Evolutionary conservation across 202 grass and related monocot species (phyloP), one percentile per base, ranked within the genome.

Genomic region (Schoenoplectus tabernaemontani): DNA sequence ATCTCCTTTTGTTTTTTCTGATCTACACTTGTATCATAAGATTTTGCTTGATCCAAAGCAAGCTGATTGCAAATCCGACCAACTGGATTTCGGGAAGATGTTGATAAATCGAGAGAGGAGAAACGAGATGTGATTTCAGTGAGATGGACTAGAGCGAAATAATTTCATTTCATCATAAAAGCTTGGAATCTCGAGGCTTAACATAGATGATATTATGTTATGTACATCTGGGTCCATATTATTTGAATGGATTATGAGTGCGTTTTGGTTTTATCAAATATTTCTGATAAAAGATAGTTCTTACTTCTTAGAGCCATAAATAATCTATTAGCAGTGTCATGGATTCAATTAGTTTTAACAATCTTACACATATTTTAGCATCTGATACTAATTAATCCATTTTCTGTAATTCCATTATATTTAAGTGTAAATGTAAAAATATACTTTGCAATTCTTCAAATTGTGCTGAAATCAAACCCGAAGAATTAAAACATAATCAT

Each of bases 141-240:
- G 44, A 63, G 78, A 79, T 47, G 58, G 23, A 65, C 9, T 47
- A 36, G 41, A 62, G 12, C 1, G 78, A 4, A 43, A 46, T 41
- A 80, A 63, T 64, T 80, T 48, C 38, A 80, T 64, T 65, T 80
- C 57, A 64, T 64, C 16, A 37, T 26, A 75, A 75, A 56, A 7
- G 15, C 47, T 54, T 75, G 46, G 13, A 74, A 53, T 54, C 47
- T 74, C 36, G 46, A n/a, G n/a, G n/a, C n/a, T n/a, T n/a, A n/a
- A 74, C 28, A 74, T 19, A 54, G 70, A 51, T 54, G 47, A 75
- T 54, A 13, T 75, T 36, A 51, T 75, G 28, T 75, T 75, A 75
- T 75, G 70, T 75, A 56, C 16, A 75, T 75, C 54, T 17, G 16
- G 28, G 3, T 11, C 70, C 24, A n/a, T 54, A 56, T 11, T 36